These are phyloP conservation scores for Sclerotinia subarctica DNA, from an alignment of 2,329 filamentous ascomycete genomes.

Conservation along the genomic window DNA sequence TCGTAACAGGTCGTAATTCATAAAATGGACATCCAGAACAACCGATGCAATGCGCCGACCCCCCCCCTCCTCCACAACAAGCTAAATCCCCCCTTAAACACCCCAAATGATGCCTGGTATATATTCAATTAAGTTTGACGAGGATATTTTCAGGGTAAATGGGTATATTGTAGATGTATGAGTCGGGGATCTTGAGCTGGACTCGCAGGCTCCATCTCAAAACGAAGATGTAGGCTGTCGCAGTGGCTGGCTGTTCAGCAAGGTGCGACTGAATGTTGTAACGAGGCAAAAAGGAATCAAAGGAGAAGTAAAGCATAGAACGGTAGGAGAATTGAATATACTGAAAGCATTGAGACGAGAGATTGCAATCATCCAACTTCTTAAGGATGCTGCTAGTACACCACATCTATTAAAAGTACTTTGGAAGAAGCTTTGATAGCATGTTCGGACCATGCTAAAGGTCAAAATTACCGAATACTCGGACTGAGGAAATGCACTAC, in stretches of 20 bases:
- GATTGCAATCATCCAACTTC: background rate
- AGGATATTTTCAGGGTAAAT: slow-evolving; percentile 1
- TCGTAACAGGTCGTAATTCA: slow-evolving; percentile 29
- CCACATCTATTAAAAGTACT: background rate
- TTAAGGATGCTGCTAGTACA: background rate
- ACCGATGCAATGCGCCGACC: slow-evolving; percentile 14
- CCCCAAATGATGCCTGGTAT: slow-evolving; percentile 11
- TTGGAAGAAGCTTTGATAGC: slow-evolving; percentile 1
- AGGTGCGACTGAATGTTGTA: slow-evolving; percentile 4
- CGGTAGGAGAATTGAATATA: background rate
- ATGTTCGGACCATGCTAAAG: slow-evolving; percentile 3
- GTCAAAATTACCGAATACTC: slow-evolving; percentile 15
- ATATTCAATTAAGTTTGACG: slow-evolving; percentile 6
- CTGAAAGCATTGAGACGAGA: slow-evolving; percentile 12
- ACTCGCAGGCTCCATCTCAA: slow-evolving; percentile 38
- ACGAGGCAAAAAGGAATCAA: background rate
- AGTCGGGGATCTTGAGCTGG: slow-evolving; percentile 29
- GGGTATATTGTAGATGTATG: slow-evolving; percentile 20
- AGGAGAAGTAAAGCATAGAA: background rate
- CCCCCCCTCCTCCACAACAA: slow-evolving; percentile 14
- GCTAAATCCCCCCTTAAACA: slow-evolving; percentile 12
- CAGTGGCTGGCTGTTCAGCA: slow-evolving; percentile 21
- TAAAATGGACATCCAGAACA: slow-evolving; percentile 18
- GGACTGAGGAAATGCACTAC: slow-evolving; percentile 10
- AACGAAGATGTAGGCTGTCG: slow-evolving; percentile 23